Conservation (phyloP, 345 rosid species). For the Linum trigynum region DNA sequence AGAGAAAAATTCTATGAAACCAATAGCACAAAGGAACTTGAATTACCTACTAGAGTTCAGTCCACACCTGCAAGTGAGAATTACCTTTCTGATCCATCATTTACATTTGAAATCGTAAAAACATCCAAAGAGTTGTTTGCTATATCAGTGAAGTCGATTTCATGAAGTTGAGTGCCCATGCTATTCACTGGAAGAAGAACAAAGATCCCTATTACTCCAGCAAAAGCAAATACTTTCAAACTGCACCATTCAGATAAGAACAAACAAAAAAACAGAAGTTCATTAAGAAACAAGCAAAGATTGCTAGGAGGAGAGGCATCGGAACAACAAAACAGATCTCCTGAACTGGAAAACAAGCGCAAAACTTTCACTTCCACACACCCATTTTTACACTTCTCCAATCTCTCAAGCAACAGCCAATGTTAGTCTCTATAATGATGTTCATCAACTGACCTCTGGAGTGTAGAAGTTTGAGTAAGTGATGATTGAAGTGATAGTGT, state of each 20-base stretch:
- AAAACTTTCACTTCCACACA: too few relatives aligned
- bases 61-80: neutral
- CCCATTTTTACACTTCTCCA: too few relatives aligned
- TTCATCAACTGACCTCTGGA: too few relatives aligned
- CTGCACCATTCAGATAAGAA: slow-evolving; percentile 40
- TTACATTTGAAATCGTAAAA: slow-evolving; percentile 75
- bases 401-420: too few relatives aligned
- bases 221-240: slow-evolving; percentile 76
- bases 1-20: too few relatives aligned
- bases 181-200: slow-evolving; percentile 86
- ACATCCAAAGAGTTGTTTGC: slow-evolving; percentile 72
- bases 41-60: neutral
- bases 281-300: neutral
- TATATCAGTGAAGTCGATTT: slow-evolving; percentile 56
- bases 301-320: neutral
- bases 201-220: slow-evolving; percentile 80
- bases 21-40: too few relatives aligned
- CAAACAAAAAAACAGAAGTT: slow-evolving; percentile 6
- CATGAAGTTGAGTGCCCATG: slow-evolving; percentile 52
- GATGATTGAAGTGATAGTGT: too few relatives aligned
- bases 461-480: too few relatives aligned
- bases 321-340: too few relatives aligned
- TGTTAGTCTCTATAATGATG: too few relatives aligned
- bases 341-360: neutral
- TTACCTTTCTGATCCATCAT: slow-evolving; percentile 55